Evolutionary conservation across 306 rosid genomes (phyloP), one percentile per base, ranked within the genome.

Genomic region (Canavalia gladiata): DNA sequence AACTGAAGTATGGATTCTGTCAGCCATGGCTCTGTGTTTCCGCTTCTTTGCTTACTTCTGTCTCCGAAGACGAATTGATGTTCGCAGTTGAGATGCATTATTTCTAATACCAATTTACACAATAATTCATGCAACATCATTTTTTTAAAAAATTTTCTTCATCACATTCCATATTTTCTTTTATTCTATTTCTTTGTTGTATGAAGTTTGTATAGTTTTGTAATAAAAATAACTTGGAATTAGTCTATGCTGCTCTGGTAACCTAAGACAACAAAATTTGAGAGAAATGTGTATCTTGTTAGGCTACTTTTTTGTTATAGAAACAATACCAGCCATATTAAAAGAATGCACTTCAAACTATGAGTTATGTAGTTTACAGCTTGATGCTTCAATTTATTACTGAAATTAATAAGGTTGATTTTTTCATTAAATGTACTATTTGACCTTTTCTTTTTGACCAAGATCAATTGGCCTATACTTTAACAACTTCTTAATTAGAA

Each of bases 1-100:
- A 72, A 68, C 80, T 72, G 98, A 95, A 88, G 92, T 84, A 1
- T 93, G 94, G 98, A 46, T 93, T 83, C 81, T 95, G 58, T 58
- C 93, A 2, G 96, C 91, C 75, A 95, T 92, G 98, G 91, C 97
- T 6, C 62, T 93, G 10, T 78, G 79, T 68, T 95, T 93, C 50
- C 82, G 98, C 0, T 4, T 95, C 0, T 84, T 88, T 7, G 98
- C 97, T 57, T 95, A 91, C 85, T 82, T 88, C 42, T 93, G 93
- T 78, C 93, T 95, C 30, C 91, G 88, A 0, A 85, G 83, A 84
- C 74, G 87, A 79, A 89, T 90, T 76, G 90, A 84, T 8, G 3
- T 83, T 28, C 80, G 77, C 82, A 91, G 75, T 55, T 80, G 25
- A 18, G 25, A 18, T 18, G 25, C 25, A 18, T 18, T 18, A 18